Conservation (phyloP, 116 monocot genomes). For the Posidonia oceanica region DNA sequence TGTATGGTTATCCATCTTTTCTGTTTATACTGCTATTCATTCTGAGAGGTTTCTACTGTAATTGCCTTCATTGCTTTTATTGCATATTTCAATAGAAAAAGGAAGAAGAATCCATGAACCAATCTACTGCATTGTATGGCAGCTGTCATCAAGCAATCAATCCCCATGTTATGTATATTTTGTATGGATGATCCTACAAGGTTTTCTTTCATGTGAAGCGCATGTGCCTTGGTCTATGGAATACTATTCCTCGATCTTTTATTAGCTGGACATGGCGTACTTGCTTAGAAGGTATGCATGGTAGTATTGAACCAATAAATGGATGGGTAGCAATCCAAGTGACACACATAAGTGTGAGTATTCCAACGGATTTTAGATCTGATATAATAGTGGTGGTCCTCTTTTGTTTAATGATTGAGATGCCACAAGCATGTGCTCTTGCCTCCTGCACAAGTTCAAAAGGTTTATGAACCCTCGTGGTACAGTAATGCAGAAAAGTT, state of each 20-base stretch:
- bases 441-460: constrained; percentile 5
- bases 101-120: too few relatives aligned
- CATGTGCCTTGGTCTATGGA: constrained; percentile 1
- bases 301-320: neutral
- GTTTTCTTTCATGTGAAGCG: constrained; percentile 5
- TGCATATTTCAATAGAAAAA: neutral
- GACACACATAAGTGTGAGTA: neutral
- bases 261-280: neutral
- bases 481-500: neutral
- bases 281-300: neutral
- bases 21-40: neutral
- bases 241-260: neutral
- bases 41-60: neutral
- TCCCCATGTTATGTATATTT: too few relatives aligned
- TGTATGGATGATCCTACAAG: neutral
- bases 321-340: neutral
- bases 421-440: constrained; percentile 12
- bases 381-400: constrained; percentile 7
- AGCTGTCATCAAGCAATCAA: too few relatives aligned
- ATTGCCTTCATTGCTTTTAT: neutral
- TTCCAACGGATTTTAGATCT: constrained; percentile 2
- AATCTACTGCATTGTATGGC: too few relatives aligned
- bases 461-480: neutral
- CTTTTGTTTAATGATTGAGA: constrained; percentile 5
- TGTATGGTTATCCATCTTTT: neutral